A percentile compares a stretch with the other conserved stretches of the same genome.
phyloP scores from a whole-genome alignment of 208 protist species.

The Paratrypanosoma confusum region DNA sequence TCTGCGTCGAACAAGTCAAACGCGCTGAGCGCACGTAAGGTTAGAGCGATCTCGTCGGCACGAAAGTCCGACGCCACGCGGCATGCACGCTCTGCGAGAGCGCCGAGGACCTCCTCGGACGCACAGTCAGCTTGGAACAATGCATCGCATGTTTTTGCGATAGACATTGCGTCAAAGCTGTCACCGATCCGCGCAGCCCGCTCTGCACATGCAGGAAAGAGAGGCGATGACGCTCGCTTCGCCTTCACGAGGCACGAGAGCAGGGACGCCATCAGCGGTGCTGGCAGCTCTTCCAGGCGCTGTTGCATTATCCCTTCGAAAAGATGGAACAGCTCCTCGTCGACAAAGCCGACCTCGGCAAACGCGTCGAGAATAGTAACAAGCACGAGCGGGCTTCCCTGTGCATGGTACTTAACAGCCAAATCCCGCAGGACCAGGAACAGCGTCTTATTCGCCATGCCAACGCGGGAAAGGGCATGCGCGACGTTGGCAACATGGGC shows the following conservation, averaged over 20 bases:
- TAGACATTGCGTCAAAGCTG: constrained; percentile 66
- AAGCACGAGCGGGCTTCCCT: constrained; percentile 44
- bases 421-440: constrained; percentile 67
- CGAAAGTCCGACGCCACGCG: constrained; percentile 66
- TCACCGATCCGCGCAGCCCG: constrained; percentile 37
- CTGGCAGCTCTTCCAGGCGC: constrained; percentile 31
- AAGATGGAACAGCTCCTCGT: constrained; percentile 56
- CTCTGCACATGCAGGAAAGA: constrained; percentile 29
- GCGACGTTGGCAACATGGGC: constrained; percentile 80
- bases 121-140: constrained; percentile 55
- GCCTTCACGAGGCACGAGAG: constrained; percentile 46
- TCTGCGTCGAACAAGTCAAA: constrained; percentile 87
- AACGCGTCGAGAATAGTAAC: constrained; percentile 79
- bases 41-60: constrained; percentile 53
- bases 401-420: constrained; percentile 29
- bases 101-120: constrained; percentile 74
- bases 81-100: constrained; percentile 76
- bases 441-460: constrained; percentile 48
- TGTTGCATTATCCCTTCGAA: constrained; percentile 61
- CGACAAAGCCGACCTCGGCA: constrained; percentile 55
- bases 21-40: constrained; percentile 57
- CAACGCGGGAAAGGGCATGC: constrained; percentile 69
- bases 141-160: constrained; percentile 61
- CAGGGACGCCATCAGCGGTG: constrained; percentile 63
- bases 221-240: constrained; percentile 29